Base-by-base conservation (phyloP, 2,329 filamentous ascomycete species). In the Diplodia intermedia region DNA sequence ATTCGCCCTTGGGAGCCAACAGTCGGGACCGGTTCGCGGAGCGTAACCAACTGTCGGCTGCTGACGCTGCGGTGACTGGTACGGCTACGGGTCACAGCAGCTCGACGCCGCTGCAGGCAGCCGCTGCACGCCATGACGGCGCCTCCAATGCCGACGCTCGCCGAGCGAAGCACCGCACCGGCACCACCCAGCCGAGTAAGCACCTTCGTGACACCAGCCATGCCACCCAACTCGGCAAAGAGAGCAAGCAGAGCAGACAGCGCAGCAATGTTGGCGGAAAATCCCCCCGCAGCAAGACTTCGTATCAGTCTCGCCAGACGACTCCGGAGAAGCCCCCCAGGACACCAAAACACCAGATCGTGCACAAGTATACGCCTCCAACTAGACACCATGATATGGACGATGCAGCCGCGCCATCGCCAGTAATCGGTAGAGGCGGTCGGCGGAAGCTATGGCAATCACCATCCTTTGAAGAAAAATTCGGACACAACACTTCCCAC, bases 381-480 rank as follows among this genome's bases (percentile, higher is more conserved):
- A 69, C 73, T 5, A 60, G 71, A 47, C 75, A 74, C 63, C 54
- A 61, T 12, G 60, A 68, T 20, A 54, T 68, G 11, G 52, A 70
- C 36, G 69, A 70, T 38, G 40, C 53, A 18, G 57, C 63, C 20
- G 69, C 54, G 6, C 68, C 69, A n/a, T 47, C 68, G 5, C 69
- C 69, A 23, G 68, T 69, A 8, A 54, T 69, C 43, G 56, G 68
- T 15, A 18, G 60, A 26, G 60, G 43, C 9, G 14, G 7, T 9
- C 60, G 40, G 60, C 33, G 60, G 60, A 52, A n/a, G n/a, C 14
- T 67, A 23, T 67, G 68, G 71, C 75, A 70, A 26, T 78, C 79
- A 73, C 77, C 75, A 63, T 81, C 76, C 26, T 76, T 82, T 36
- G 82, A 85, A 69, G 75, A 81, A 31, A 69, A 73, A 9, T 72